These are phyloP conservation scores for Rhizopus arrhizus DNA, from an alignment of 371 early-diverging fungal genomes.

Conservation along the genomic window DNA sequence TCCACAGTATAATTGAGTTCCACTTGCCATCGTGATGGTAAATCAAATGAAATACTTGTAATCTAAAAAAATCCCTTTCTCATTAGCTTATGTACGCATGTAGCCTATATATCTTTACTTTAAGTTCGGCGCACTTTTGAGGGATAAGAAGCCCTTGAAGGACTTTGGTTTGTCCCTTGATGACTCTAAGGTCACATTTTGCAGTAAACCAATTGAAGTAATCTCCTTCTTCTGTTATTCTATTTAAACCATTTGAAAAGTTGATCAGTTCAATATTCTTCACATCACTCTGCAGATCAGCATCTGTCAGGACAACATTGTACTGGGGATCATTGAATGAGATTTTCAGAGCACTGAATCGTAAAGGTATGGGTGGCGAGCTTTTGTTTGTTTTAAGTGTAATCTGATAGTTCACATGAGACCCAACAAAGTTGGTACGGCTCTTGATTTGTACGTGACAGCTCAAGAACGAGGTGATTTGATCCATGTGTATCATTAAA, in stretches of 20 bases:
- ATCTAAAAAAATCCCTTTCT: constrained; percentile 34
- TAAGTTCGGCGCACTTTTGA: constrained; percentile 60
- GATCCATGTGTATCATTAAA: constrained; percentile 67
- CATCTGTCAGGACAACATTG: constrained; percentile 34
- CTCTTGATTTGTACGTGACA: constrained; percentile 57
- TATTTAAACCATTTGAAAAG: constrained; percentile 20
- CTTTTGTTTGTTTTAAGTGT: constrained; percentile 30
- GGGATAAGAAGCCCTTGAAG: constrained; percentile 68
- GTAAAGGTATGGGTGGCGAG: constrained; percentile 46
- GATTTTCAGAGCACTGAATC: constrained; percentile 52
- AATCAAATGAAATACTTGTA: constrained; percentile 42
- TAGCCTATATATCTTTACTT: constrained; percentile 36
- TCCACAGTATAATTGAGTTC: constrained; percentile 51
- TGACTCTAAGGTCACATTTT: constrained; percentile 49
- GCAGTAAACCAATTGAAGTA: constrained; percentile 31
- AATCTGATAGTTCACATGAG: constrained; percentile 41
- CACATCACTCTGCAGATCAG: constrained; percentile 16
- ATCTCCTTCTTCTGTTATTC: constrained; percentile 29
- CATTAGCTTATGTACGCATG: background rate
- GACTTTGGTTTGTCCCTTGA: constrained; percentile 58
- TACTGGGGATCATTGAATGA: constrained; percentile 60
- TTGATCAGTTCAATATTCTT: constrained; percentile 24
- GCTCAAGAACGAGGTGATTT: constrained; percentile 63
- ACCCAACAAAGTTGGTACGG: constrained; percentile 36
- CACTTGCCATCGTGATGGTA: constrained; percentile 47